Percentiles rank a stretch among this genome's conserved stretches.
phyloP scores from a whole-genome alignment of 78 protist genomes.

The Tieghemostelium lacteum region DNA sequence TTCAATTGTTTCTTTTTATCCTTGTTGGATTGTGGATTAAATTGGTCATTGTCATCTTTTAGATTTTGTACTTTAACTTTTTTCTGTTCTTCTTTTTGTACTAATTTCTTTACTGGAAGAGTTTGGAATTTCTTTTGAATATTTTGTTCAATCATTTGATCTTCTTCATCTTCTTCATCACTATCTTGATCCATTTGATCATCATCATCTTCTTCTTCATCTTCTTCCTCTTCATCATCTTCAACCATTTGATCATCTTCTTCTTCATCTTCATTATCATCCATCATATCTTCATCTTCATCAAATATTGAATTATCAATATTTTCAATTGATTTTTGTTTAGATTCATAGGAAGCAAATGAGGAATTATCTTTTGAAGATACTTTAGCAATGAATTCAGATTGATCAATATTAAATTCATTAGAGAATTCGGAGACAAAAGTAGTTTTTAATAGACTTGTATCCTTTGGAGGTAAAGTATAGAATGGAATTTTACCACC shows the following conservation, averaged over 20 bases:
- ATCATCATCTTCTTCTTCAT: slow-evolving; percentile 54
- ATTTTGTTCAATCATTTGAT: slow-evolving; percentile 21
- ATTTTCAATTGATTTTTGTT: background rate
- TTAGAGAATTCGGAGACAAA: slow-evolving; percentile 47
- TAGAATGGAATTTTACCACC: slow-evolving; percentile 82
- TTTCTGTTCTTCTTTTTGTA: background rate
- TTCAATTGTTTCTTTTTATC: slow-evolving; percentile 49
- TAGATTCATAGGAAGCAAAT: slow-evolving; percentile 18
- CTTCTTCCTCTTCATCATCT: slow-evolving; percentile 43
- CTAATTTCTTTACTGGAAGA: slow-evolving; percentile 16
- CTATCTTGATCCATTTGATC: slow-evolving; percentile 45
- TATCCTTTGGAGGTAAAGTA: slow-evolving; percentile 68
- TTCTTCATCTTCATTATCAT: slow-evolving; percentile 62
- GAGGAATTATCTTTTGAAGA: background rate
- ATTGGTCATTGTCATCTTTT: slow-evolving; percentile 67
- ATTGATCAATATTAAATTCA: slow-evolving; percentile 66
- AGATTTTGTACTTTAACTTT: slow-evolving; percentile 52
- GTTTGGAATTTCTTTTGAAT: slow-evolving; percentile 2
- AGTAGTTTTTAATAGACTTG: background rate
- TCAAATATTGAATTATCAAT: slow-evolving; percentile 45
- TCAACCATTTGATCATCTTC: slow-evolving; percentile 64
- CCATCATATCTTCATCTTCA: slow-evolving; percentile 52
- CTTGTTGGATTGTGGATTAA: slow-evolving; percentile 71
- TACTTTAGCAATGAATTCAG: slow-evolving; percentile 8
- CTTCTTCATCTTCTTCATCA: slow-evolving; percentile 62